Percentiles rank a stretch among this genome's conserved stretches.
phyloP scores from a whole-genome alignment of 73 alveolate species.

The Stentor coeruleus region DNA sequence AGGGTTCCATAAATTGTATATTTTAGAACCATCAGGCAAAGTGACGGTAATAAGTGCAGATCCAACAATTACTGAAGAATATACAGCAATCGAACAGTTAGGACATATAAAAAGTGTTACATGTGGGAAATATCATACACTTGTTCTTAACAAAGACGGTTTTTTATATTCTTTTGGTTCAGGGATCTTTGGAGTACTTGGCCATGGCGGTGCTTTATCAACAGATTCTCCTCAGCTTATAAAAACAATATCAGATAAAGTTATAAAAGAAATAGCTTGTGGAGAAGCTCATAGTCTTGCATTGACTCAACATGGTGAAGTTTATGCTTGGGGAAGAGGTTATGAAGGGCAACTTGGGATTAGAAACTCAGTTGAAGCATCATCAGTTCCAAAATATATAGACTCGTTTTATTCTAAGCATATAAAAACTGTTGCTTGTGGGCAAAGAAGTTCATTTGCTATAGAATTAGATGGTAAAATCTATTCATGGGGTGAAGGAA shows the following conservation, averaged over 20 bases:
- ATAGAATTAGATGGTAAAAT: constrained; percentile 81
- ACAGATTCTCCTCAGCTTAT: constrained; percentile 69
- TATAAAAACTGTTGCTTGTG: constrained; percentile 86
- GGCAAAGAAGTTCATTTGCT: constrained; percentile 93
- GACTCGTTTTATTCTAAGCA: constrained; percentile 88
- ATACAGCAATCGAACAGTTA: constrained; percentile 36
- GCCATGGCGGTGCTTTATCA: constrained; percentile 94
- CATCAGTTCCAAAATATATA: constrained; percentile 91
- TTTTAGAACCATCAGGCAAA: constrained; percentile 58
- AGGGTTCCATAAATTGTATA: constrained; percentile 79
- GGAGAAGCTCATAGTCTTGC: constrained; percentile 98
- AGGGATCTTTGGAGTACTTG: constrained; percentile 90
- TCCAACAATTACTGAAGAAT: constrained; percentile 1
- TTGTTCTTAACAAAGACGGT: constrained; percentile 90
- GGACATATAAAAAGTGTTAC: constrained; percentile 71
- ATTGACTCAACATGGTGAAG: constrained; percentile 87
- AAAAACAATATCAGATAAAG: constrained; percentile 79
- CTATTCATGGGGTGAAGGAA: constrained; percentile 99
- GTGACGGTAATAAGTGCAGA: constrained; percentile 10
- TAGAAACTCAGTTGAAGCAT: constrained; percentile 84
- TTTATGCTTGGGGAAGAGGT: constrained; percentile 99
- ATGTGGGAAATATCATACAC: constrained; percentile 75
- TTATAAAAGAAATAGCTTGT: constrained; percentile 90
- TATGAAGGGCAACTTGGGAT: constrained; percentile 98
- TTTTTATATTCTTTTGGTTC: constrained; percentile 87